Percentiles rank a stretch among this genome's conserved stretches.
Conservation (phyloP, 2,329 filamentous ascomycete genomes). For the Cercospora sesami region DNA sequence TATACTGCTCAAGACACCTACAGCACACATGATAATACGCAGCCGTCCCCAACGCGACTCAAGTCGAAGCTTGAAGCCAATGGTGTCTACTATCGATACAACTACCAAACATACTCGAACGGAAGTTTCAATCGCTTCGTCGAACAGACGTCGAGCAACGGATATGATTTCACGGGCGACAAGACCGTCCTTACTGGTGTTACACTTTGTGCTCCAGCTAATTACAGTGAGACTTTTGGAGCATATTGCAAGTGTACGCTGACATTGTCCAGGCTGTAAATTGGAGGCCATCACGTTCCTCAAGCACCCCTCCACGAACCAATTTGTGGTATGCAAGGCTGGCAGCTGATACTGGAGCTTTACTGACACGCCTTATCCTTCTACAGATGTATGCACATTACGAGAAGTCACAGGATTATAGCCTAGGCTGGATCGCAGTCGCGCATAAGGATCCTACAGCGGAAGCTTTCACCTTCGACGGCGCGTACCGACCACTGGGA, state of each 20-base stretch:
- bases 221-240: background rate
- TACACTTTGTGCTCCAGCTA: slow-evolving; percentile 13
- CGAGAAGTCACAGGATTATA: slow-evolving; percentile 25
- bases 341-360: background rate
- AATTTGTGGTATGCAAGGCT: slow-evolving; percentile 16
- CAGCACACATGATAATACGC: slow-evolving; percentile 28
- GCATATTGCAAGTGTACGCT: background rate
- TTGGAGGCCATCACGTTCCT: slow-evolving; percentile 24
- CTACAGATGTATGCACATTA: slow-evolving; percentile 28
- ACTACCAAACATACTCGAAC: slow-evolving; percentile 22
- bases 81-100: slow-evolving; percentile 30
- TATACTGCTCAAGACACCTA: slow-evolving; percentile 15
- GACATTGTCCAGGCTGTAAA: slow-evolving; percentile 19
- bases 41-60: slow-evolving; percentile 3
- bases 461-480: slow-evolving; percentile 23
- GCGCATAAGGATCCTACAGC: slow-evolving; percentile 24
- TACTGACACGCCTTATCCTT: background rate
- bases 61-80: slow-evolving; percentile 22
- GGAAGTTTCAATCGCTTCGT: slow-evolving; percentile 24
- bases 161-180: slow-evolving; percentile 27
- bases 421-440: slow-evolving; percentile 27
- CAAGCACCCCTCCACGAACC: slow-evolving; percentile 16
- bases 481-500: slow-evolving; percentile 23
- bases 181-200: slow-evolving; percentile 17
- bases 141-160: slow-evolving; percentile 27